phyloP scores from a whole-genome alignment of 75 land plant species.

The Picea sitchensis region DNA sequence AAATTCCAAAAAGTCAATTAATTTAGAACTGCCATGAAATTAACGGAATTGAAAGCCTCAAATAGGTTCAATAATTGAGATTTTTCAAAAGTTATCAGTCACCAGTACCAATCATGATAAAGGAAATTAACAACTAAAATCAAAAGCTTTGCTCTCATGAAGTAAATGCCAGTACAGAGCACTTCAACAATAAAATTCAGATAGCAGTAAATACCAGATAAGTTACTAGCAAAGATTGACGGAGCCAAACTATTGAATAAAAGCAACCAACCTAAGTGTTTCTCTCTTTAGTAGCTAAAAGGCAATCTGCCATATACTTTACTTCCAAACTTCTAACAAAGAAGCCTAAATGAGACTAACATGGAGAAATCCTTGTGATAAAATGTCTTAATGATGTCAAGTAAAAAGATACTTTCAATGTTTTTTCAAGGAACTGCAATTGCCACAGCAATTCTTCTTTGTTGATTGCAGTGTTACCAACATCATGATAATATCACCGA shows the following conservation, averaged over 20 bases:
- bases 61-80: background rate
- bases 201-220: background rate
- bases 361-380: background rate
- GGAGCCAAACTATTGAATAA: background rate
- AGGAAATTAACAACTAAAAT: background rate
- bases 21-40: background rate
- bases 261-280: background rate
- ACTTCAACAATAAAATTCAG: background rate
- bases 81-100: background rate
- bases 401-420: background rate
- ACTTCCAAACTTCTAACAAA: background rate
- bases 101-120: background rate
- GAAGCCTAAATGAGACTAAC: background rate
- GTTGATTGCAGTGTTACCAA: no score
- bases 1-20: background rate
- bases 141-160: background rate
- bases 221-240: background rate
- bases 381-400: background rate
- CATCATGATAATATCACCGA: no score
- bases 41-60: background rate
- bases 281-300: no score
- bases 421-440: background rate
- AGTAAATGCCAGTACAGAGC: background rate
- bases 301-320: no score
- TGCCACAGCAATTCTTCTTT: no score